A percentile compares a stretch with the other conserved stretches of the same genome.
These are phyloP conservation scores for Pistacia integerrima DNA, from an alignment of 345 rosid genomes.

Conservation along the genomic window DNA sequence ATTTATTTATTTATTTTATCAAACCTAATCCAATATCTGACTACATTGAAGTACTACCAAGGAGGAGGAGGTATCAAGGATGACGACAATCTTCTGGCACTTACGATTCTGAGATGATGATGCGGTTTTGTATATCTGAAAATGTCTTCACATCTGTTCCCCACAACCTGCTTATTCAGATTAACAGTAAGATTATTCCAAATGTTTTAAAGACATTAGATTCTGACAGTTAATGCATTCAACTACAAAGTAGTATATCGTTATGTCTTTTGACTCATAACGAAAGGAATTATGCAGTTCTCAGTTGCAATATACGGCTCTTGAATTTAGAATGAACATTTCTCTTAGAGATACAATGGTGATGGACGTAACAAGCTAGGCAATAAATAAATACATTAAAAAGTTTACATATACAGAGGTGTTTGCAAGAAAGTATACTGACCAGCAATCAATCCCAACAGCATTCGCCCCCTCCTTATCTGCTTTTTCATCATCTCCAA, in stretches of 20 bases:
- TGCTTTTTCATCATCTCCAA: conserved; percentile 77
- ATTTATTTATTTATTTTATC: too few species aligned
- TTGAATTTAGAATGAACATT: neutral
- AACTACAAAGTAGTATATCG: neutral
- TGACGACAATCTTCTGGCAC: neutral
- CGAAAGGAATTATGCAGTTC: neutral
- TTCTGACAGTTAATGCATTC: neutral
- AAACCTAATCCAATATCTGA: too few species aligned
- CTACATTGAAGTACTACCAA: neutral
- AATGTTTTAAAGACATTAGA: neutral
- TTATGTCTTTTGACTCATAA: neutral
- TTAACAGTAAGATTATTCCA: neutral
- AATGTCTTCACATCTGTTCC: conserved; percentile 71
- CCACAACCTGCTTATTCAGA: conserved; percentile 69
- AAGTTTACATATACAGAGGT: neutral
- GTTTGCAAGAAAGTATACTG: conserved; percentile 9
- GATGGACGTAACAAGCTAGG: neutral
- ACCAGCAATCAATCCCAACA: conserved; percentile 83
- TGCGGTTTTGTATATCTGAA: conserved; percentile 52
- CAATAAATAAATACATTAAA: neutral
- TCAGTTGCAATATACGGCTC: neutral
- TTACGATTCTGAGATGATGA: conserved; percentile 39
- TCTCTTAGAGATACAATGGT: conserved; percentile 1
- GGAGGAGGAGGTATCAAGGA: neutral
- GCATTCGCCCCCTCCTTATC: conserved; percentile 79